Evolutionary conservation across 2,329 filamentous ascomycete species (phyloP).

Genomic region (Tothia fuscella): DNA sequence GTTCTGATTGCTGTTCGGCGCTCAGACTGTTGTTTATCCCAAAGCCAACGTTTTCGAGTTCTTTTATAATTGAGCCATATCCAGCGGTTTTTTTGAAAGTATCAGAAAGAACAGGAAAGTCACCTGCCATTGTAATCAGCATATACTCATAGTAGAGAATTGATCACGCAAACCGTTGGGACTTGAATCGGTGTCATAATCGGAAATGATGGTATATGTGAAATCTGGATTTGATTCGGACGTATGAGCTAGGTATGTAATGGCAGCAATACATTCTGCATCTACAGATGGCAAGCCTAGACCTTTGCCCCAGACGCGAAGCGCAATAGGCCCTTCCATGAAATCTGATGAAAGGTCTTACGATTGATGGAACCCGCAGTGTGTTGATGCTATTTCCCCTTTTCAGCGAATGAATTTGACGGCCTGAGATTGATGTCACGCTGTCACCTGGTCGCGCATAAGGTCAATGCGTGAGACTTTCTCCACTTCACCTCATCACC

Average conservation of each 20-base stretch:
- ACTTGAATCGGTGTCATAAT: constrained; percentile 54
- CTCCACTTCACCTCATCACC: too few species aligned
- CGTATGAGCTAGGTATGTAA: constrained; percentile 59
- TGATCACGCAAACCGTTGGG: constrained; percentile 26
- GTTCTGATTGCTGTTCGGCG: too few species aligned
- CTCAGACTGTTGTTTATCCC: too few species aligned
- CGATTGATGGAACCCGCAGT: too few species aligned
- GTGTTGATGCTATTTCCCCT: too few species aligned
- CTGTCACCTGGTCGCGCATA: too few species aligned
- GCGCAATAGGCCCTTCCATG: constrained; percentile 15
- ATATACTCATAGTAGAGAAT: background rate
- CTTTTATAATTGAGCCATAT: constrained; percentile 47
- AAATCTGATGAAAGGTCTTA: too few species aligned
- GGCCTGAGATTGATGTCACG: too few species aligned
- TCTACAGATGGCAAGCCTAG: constrained; percentile 86
- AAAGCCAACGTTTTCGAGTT: too few species aligned
- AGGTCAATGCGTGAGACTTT: too few species aligned
- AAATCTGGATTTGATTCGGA: too few species aligned
- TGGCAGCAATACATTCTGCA: constrained; percentile 73
- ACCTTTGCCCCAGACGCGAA: constrained; percentile 84
- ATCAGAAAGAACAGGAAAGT: constrained; percentile 46
- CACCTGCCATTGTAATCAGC: constrained; percentile 28
- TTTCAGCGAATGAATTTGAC: too few species aligned
- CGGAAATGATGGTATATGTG: constrained; percentile 29
- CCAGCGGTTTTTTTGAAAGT: constrained; percentile 45